Percentiles rank a stretch among this genome's conserved stretches.
phyloP scores from a whole-genome alignment of 2,329 filamentous ascomycete genomes.

The Alternaria sp. region DNA sequence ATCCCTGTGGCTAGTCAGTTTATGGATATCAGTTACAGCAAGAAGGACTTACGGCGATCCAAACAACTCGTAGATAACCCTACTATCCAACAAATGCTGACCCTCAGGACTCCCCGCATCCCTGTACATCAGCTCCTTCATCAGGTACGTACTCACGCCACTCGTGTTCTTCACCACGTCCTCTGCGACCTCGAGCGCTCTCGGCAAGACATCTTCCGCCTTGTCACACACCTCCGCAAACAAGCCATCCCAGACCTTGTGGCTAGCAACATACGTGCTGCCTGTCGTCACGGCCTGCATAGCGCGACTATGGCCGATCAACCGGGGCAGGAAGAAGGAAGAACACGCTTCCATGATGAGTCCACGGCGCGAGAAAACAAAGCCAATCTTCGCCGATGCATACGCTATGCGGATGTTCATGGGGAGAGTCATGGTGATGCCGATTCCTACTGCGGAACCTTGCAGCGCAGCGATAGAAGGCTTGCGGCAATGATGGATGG shows the following conservation, averaged over 20 bases:
- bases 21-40: background rate
- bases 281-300: conserved; percentile 73
- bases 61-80: conserved; percentile 67
- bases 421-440: conserved; percentile 65
- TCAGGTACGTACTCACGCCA: conserved; percentile 67
- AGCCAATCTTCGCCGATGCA: conserved; percentile 69
- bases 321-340: conserved; percentile 73
- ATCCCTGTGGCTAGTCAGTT: conserved; percentile 54
- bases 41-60: conserved; percentile 49
- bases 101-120: conserved; percentile 67
- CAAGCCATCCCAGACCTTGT: conserved; percentile 63
- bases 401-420: conserved; percentile 63
- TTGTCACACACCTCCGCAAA: conserved; percentile 70
- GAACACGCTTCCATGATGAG: conserved; percentile 75
- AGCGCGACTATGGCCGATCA: conserved; percentile 69
- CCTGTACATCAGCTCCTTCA: conserved; percentile 74
- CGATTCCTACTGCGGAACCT: conserved; percentile 63
- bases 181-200: conserved; percentile 69
- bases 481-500: conserved; percentile 64
- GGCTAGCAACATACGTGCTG: conserved; percentile 59
- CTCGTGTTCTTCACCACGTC: conserved; percentile 73
- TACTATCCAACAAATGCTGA: conserved; percentile 72
- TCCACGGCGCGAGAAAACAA: conserved; percentile 74
- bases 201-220: conserved; percentile 65
- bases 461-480: conserved; percentile 63